These are phyloP conservation scores for Stentor roeselii DNA, from an alignment of 73 alveolate genomes.

Conservation along the genomic window DNA sequence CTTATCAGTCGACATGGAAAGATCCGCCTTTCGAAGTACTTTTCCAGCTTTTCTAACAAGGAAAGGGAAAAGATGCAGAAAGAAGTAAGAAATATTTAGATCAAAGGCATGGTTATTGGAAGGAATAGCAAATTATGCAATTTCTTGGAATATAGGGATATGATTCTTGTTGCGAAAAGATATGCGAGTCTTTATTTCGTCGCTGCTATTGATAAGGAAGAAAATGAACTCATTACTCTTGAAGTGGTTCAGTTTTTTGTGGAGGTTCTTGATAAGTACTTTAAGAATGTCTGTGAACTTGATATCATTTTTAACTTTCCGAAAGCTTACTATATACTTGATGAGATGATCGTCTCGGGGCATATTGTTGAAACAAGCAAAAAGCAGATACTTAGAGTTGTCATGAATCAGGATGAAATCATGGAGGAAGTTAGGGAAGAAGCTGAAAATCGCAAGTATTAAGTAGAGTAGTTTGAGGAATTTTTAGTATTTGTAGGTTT, in stretches of 20 bases:
- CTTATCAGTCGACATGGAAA: constrained; percentile 57
- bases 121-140: constrained; percentile 15
- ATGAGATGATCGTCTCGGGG: constrained; percentile 89
- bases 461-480: too few species aligned
- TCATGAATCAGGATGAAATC: constrained; percentile 23
- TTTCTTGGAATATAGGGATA: not conserved
- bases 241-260: constrained; percentile 91
- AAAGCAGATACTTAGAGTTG: constrained; percentile 39
- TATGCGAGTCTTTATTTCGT: constrained; percentile 93
- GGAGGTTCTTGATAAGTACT: constrained; percentile 89
- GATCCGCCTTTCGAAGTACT: constrained; percentile 54
- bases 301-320: constrained; percentile 93
- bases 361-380: constrained; percentile 86
- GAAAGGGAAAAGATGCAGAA: constrained; percentile 45
- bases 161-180: constrained; percentile 47
- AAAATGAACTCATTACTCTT: constrained; percentile 79
- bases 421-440: constrained; percentile 34
- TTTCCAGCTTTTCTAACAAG: constrained; percentile 45
- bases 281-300: constrained; percentile 94
- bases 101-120: constrained; percentile 13
- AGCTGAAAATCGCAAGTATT: too few species aligned
- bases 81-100: too few species aligned
- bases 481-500: too few species aligned
- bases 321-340: constrained; percentile 86
- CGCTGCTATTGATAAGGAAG: constrained; percentile 85